Base-by-base conservation (phyloP, 495 filamentous ascomycete species). In the Xylaria sp. region DNA sequence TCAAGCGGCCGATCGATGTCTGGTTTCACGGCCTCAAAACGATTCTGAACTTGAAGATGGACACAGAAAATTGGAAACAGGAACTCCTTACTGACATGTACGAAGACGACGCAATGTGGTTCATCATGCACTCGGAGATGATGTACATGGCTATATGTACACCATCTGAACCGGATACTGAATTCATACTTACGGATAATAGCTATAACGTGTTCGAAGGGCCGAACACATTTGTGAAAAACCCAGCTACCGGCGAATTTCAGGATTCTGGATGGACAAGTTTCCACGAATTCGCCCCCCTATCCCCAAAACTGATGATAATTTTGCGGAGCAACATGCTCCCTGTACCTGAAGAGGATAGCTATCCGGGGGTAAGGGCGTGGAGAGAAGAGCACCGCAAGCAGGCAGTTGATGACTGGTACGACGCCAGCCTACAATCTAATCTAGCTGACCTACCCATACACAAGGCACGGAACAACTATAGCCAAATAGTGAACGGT, bases 141-240 rank as follows among this genome's bases (percentile, higher is more conserved):
- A 81, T 72, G 40, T 88, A 84, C 74, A 79, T 87, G 70, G 75
- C 84, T 8, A 76, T 88, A 53, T 85, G 82, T 69, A 84, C 80
- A 29, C 85, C 85, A 1, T 41, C 65, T 0, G 61, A 79, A 5
- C 40, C 59, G 2, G 73, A 75, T 1, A 79, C 82, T 15, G 87
- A 88, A 55, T 89, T 88, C 70, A 64, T 89, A 26, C 74, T 88
- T 31, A 83, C 86, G 0, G 81, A 87, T 26, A 82, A 84, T 40
- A 76, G 75, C 43, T 88, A 84, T 70, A 77, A 75, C 44, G 72
- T 88, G 17, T 77, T 79, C 64, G 87, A 89, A 73, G 87, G 87
- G 3, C 83, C 84, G 5, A 74, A 57, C n/a, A 71, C 43, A 29
- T 71, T 72, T 68, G 43, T 37, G 50, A 6, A 43, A 24, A 72